Conservation (phyloP, 2,329 filamentous ascomycete species). For the Septoria linicola region DNA sequence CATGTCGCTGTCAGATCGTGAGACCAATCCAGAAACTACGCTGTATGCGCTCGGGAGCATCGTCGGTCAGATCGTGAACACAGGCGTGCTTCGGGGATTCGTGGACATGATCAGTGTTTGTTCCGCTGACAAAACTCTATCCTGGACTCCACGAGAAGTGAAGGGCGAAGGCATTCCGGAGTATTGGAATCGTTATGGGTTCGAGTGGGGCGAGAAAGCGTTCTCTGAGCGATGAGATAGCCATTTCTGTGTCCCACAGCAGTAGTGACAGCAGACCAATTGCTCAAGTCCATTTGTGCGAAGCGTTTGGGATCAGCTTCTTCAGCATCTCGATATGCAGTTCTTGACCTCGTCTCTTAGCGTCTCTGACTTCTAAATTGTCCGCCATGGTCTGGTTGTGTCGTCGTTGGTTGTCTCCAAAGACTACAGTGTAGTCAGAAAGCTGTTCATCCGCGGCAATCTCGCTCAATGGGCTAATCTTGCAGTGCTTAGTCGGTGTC, state of each 20-base stretch:
- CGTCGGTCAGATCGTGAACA: slow-evolving; percentile 20
- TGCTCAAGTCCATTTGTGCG: slow-evolving; percentile 37
- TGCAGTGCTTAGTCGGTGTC: slow-evolving; percentile 42
- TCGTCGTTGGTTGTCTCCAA: slow-evolving; percentile 40
- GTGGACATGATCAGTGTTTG: slow-evolving; percentile 21
- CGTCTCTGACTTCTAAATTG: slow-evolving; percentile 31
- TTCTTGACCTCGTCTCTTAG: slow-evolving; percentile 35
- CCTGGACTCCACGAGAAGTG: slow-evolving; percentile 14
- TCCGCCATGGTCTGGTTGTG: slow-evolving; percentile 41
- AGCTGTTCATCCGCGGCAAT: slow-evolving; percentile 42
- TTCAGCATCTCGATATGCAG: slow-evolving; percentile 37
- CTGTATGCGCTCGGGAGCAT: slow-evolving; percentile 21
- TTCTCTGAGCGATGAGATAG: slow-evolving; percentile 8
- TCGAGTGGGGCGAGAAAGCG: slow-evolving; percentile 24
- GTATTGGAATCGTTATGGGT: slow-evolving; percentile 25
- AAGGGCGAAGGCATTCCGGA: slow-evolving; percentile 22
- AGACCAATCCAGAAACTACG: slow-evolving; percentile 22
- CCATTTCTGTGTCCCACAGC: too few relatives aligned
- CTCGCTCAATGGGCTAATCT: slow-evolving; percentile 41
- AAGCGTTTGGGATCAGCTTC: slow-evolving; percentile 37
- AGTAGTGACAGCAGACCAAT: not conserved
- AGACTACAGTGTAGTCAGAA: slow-evolving; percentile 49
- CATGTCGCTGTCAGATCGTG: slow-evolving; percentile 16
- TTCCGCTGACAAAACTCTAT: slow-evolving; percentile 13
- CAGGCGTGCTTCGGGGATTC: slow-evolving; percentile 20